These are phyloP conservation scores for Naganishia liquefaciens DNA, from an alignment of 1,284 basidiomycete genomes.

Conservation along the genomic window DNA sequence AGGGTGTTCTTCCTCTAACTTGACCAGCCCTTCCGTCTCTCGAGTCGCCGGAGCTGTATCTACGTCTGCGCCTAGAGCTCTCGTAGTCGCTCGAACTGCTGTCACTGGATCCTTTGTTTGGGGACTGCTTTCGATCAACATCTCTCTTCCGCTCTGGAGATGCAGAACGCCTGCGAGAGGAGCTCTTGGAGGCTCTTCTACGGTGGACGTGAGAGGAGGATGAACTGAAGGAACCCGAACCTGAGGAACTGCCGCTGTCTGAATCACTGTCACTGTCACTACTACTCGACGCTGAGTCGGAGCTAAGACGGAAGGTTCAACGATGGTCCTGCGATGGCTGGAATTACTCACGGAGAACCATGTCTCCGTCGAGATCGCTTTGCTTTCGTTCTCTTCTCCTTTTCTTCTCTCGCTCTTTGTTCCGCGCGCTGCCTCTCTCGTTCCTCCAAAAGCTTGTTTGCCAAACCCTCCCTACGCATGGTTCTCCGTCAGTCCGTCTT, in stretches of 20 bases:
- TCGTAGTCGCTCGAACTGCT: conserved; percentile 4
- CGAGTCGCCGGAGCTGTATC: too few relatives aligned
- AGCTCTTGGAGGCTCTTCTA: background rate
- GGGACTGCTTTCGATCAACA: background rate
- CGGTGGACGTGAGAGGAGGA: background rate
- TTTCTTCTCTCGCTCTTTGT: conserved; percentile 18
- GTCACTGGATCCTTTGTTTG: background rate
- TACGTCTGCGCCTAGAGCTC: background rate
- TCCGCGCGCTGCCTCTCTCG: conserved; percentile 46
- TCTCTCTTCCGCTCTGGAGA: background rate
- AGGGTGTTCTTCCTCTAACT: too few relatives aligned
- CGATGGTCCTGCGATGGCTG: background rate
- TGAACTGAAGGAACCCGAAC: conserved; percentile 10
- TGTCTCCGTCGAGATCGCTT: conserved; percentile 30
- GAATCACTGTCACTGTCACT: conserved; percentile 32
- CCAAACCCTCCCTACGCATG: conserved; percentile 40
- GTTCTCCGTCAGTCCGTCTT: background rate
- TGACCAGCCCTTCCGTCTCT: too few relatives aligned
- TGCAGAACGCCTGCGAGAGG: conserved; percentile 1
- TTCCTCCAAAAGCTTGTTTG: conserved; percentile 51
- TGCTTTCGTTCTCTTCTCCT: conserved; percentile 34
- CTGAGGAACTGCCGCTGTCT: conserved; percentile 27
- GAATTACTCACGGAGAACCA: conserved; percentile 23
- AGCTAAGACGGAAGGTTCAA: conserved; percentile 11
- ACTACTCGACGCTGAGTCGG: conserved; percentile 33